phyloP scores from a whole-genome alignment of 2,329 filamentous ascomycete species.

The Zasmidium citrigriseum region DNA sequence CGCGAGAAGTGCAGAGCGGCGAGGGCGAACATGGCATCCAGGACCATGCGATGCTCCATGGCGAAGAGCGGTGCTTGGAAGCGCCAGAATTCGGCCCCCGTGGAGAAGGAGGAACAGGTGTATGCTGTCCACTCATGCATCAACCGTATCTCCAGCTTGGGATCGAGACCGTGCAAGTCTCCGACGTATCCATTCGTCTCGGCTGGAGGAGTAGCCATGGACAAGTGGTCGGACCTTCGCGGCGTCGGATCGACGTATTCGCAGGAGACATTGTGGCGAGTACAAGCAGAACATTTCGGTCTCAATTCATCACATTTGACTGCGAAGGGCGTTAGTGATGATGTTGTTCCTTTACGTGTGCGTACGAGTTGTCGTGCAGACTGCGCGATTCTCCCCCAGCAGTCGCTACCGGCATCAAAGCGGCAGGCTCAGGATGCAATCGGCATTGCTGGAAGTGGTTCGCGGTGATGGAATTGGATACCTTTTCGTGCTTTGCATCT shows the following conservation, averaged over 20 bases:
- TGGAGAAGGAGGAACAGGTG: constrained; percentile 24
- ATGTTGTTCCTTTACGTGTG: not conserved
- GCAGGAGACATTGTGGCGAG: constrained; percentile 27
- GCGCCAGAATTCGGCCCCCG: constrained; percentile 26
- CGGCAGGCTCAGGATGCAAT: no score
- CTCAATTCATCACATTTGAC: constrained; percentile 28
- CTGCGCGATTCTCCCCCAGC: not conserved
- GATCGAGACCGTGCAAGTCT: constrained; percentile 10
- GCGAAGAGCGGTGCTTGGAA: constrained; percentile 28
- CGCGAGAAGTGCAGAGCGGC: constrained; percentile 27
- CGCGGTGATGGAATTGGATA: no score
- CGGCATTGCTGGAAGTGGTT: not conserved
- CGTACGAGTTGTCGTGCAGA: not conserved
- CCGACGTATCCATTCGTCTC: not conserved
- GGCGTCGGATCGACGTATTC: constrained; percentile 24
- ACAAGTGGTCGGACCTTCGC: constrained; percentile 11
- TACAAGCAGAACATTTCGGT: constrained; percentile 27
- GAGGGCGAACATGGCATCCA: constrained; percentile 29
- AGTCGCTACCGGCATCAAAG: not conserved
- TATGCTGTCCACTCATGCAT: constrained; percentile 32
- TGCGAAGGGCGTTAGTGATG: not conserved
- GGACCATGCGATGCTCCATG: constrained; percentile 23
- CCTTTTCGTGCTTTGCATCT: constrained; percentile 22
- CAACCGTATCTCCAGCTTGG: constrained; percentile 24
- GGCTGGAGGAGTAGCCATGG: not conserved